Evolutionary conservation across 768 basidiomycete species (phyloP).

Genomic region (Serendipita sp.): DNA sequence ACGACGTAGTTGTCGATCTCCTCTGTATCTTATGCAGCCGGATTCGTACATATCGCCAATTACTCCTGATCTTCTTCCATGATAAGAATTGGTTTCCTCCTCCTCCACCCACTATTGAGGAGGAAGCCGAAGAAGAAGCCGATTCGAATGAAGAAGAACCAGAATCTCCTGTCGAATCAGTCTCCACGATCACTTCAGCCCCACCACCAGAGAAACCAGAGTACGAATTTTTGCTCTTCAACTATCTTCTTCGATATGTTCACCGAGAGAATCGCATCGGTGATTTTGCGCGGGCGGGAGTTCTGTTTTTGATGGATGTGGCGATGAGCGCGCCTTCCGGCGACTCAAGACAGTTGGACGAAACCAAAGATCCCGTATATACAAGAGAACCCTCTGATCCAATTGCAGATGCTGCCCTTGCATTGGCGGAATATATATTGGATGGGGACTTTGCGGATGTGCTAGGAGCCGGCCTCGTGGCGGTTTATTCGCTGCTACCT

Average conservation of each 20-base stretch:
- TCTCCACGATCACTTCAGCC: constrained; percentile 38
- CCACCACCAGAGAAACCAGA: constrained; percentile 47
- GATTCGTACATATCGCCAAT: constrained; percentile 73
- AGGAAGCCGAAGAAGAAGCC: constrained; percentile 23
- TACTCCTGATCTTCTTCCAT: constrained; percentile 95
- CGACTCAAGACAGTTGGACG: constrained; percentile 14
- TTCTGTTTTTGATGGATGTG: constrained; percentile 90
- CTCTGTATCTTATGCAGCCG: constrained; percentile 86
- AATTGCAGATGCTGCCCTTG: constrained; percentile 68
- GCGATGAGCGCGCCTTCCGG: constrained; percentile 64
- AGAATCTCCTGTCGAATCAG: constrained; percentile 46
- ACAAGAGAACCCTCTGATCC: constrained; percentile 36
- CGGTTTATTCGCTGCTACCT: constrained; percentile 83
- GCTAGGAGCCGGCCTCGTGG: constrained; percentile 79
- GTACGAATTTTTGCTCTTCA: constrained; percentile 91
- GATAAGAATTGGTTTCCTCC: constrained; percentile 79
- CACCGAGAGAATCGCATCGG: constrained; percentile 90
- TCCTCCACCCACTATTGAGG: constrained; percentile 43
- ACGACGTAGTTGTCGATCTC: constrained; percentile 61
- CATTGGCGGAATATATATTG: constrained; percentile 82
- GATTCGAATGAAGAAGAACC: constrained; percentile 10
- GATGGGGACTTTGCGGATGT: constrained; percentile 99
- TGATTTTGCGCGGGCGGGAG: constrained; percentile 80
- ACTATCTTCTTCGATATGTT: constrained; percentile 86
- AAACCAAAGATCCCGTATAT: constrained; percentile 16